These are phyloP conservation scores for Quercus mongolica DNA, from an alignment of 306 rosid species.

Conservation along the genomic window DNA sequence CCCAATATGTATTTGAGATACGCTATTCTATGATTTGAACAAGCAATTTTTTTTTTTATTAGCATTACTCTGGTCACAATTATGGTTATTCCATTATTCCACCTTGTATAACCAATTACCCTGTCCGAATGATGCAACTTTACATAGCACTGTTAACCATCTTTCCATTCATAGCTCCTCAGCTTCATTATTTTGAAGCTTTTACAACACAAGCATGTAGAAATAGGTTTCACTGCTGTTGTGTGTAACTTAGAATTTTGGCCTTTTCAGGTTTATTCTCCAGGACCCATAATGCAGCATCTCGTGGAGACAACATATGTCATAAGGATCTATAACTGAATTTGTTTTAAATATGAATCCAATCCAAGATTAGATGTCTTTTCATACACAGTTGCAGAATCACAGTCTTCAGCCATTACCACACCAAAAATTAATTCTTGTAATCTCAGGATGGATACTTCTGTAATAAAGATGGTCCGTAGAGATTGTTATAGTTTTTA, in stretches of 20 bases:
- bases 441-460: not conserved
- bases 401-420: not conserved
- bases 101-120: not conserved
- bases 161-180: not conserved
- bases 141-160: not conserved
- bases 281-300: not conserved
- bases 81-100: not conserved
- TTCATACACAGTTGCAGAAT: not conserved
- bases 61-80: not conserved
- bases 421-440: not conserved
- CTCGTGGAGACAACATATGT: not conserved
- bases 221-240: not conserved
- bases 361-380: not conserved
- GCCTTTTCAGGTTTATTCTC: not conserved
- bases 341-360: not conserved
- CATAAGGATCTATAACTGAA: not conserved
- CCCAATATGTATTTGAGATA: not conserved
- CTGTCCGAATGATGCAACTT: not conserved
- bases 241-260: not conserved
- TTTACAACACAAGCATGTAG: not conserved
- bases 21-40: not conserved
- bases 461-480: not conserved
- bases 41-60: not conserved
- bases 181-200: not conserved
- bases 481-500: not conserved